A percentile compares a stretch with the other conserved stretches of the same genome.
Evolutionary conservation across 768 basidiomycete species (phyloP).

Genomic region (Cytidiella melzeri): DNA sequence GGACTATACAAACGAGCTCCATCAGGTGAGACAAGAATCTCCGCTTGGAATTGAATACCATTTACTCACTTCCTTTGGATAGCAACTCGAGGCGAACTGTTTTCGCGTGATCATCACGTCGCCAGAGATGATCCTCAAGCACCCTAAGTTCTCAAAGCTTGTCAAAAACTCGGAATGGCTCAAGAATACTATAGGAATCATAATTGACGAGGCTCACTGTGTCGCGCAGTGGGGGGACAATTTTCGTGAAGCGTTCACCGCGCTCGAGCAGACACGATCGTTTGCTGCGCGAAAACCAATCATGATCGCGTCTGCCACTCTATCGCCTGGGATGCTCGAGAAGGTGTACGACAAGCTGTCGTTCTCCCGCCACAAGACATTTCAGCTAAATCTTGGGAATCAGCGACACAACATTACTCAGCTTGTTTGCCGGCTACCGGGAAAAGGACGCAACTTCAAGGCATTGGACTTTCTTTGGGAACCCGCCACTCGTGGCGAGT

Average conservation of each 20-base stretch:
- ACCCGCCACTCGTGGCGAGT: not conserved
- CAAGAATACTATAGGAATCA: constrained; percentile 17
- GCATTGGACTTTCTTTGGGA: constrained; percentile 2
- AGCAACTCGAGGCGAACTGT: too few relatives aligned
- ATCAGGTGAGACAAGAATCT: constrained; percentile 25
- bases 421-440: not conserved
- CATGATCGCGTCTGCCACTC: constrained; percentile 29
- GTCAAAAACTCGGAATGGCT: constrained; percentile 10
- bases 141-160: too few relatives aligned
- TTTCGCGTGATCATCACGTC: too few relatives aligned
- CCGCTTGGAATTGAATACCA: too few relatives aligned
- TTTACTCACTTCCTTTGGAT: too few relatives aligned
- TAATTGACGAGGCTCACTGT: constrained; percentile 37
- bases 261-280: constrained; percentile 24
- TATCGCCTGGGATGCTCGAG: constrained; percentile 22
- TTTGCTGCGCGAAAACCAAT: constrained; percentile 28
- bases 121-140: too few relatives aligned
- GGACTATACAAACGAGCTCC: constrained; percentile 23
- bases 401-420: constrained; percentile 4
- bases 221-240: constrained; percentile 26
- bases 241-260: too few relatives aligned
- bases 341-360: not conserved
- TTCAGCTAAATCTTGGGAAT: too few relatives aligned
- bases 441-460: too few relatives aligned
- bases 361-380: not conserved